Conservation (phyloP, 176 grass and related monocot species). For the Typha latifolia region DNA sequence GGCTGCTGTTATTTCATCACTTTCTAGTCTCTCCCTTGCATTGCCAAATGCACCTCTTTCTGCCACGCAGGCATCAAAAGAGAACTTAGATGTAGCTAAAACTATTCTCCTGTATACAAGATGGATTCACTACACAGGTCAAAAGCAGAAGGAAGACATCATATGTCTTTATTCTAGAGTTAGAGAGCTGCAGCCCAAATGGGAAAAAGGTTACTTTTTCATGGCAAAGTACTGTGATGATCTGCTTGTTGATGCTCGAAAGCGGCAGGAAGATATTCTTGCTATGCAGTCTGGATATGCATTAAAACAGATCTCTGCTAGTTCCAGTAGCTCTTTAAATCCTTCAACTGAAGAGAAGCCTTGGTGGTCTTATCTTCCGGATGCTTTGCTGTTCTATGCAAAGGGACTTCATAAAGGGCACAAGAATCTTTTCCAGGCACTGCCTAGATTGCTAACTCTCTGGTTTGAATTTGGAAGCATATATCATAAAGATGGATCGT, state of each 20-base stretch:
- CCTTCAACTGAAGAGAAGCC: slow-evolving; percentile 47
- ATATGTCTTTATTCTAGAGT: slow-evolving; percentile 73
- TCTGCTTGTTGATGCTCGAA: slow-evolving; percentile 87
- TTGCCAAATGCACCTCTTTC: slow-evolving; percentile 76
- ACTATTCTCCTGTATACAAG: slow-evolving; percentile 92
- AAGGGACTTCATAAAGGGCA: slow-evolving; percentile 87
- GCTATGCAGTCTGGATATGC: slow-evolving; percentile 24
- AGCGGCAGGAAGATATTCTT: slow-evolving; percentile 70
- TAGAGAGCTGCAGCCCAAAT: slow-evolving; percentile 73
- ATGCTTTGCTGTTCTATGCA: slow-evolving; percentile 63
- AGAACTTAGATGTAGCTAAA: slow-evolving; percentile 83
- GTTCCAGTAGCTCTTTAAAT: slow-evolving; percentile 37
- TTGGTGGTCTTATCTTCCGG: slow-evolving; percentile 63
- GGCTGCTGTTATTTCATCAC: slow-evolving; percentile 48
- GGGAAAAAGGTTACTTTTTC: slow-evolving; percentile 97
- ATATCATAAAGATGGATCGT: slow-evolving; percentile 38
- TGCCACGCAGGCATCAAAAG: slow-evolving; percentile 54
- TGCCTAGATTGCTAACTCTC: slow-evolving; percentile 84
- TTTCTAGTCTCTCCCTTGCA: slow-evolving; percentile 76
- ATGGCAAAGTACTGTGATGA: slow-evolving; percentile 92
- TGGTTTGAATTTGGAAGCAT: slow-evolving; percentile 97
- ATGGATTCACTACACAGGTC: slow-evolving; percentile 95
- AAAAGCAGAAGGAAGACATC: slow-evolving; percentile 82
- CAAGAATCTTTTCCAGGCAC: slow-evolving; percentile 88
- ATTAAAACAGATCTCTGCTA: slow-evolving; percentile 28